Conservation (phyloP, 225 moss, liverwort and hornwort species). For the Ulota crispa region DNA sequence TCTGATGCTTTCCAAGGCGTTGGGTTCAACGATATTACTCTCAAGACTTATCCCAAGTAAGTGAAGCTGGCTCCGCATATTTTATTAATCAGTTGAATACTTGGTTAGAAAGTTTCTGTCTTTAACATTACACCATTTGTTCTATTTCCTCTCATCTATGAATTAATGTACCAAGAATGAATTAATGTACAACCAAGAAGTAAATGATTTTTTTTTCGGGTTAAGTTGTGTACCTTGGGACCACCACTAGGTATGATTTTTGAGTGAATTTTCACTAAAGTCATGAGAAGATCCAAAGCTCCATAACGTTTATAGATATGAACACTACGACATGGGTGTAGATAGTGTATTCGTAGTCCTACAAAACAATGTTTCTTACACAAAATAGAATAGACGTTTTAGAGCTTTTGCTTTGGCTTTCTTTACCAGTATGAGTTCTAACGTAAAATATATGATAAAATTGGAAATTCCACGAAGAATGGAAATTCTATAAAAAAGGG, state of each 20-base stretch:
- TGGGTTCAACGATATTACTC: conserved; percentile 52
- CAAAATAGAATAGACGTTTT: not conserved
- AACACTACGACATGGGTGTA: too few relatives aligned
- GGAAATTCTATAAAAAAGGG: too few relatives aligned
- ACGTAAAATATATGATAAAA: too few relatives aligned
- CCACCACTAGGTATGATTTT: not conserved
- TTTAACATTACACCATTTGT: not conserved
- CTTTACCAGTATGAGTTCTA: not conserved
- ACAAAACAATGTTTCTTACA: not conserved
- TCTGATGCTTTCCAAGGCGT: conserved; percentile 49
- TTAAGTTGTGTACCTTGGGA: not conserved
- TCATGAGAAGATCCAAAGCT: not conserved
- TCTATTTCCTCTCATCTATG: not conserved
- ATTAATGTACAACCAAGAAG: not conserved
- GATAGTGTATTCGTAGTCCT: not conserved
- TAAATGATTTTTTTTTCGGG: not conserved
- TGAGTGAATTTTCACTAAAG: not conserved
- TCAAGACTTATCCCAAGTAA: conserved; percentile 46
- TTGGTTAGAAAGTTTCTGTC: not conserved
- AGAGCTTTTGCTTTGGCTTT: not conserved
- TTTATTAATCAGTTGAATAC: not conserved
- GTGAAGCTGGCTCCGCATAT: conserved; percentile 5
- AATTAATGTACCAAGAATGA: not conserved
- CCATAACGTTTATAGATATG: not conserved
- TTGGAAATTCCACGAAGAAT: too few relatives aligned